A percentile compares a stretch with the other conserved stretches of the same genome.
Conservation (phyloP, 257 asterid species). For the Eucommia ulmoides region DNA sequence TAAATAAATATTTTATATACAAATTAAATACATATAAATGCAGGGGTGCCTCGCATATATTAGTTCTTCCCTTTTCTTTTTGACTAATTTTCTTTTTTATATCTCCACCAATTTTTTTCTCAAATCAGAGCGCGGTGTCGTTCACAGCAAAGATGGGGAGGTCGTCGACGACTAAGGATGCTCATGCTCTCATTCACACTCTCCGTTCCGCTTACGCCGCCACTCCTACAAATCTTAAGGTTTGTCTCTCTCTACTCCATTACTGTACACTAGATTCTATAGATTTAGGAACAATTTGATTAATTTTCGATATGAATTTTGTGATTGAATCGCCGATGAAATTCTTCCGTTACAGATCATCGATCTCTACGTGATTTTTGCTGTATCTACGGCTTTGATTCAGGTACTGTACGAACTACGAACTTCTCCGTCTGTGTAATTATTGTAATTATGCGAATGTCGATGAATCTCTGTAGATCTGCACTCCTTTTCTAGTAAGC, state of each 20-base stretch:
- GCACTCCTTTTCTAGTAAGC: too few species aligned
- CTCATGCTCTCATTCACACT: conserved; percentile 50
- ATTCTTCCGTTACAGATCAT: conserved; percentile 39
- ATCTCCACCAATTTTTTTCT: too few species aligned
- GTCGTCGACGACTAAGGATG: conserved; percentile 52
- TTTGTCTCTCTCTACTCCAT: conserved; percentile 1
- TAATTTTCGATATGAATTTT: neutral
- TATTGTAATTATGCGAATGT: too few species aligned
- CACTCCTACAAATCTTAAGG: conserved; percentile 70
- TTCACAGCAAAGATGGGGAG: conserved; percentile 35
- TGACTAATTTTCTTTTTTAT: too few species aligned
- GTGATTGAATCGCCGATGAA: neutral
- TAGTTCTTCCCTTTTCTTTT: too few species aligned
- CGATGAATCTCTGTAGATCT: too few species aligned
- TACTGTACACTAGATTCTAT: neutral
- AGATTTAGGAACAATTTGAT: neutral
- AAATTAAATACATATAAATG: too few species aligned
- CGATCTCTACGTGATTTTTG: conserved; percentile 63
- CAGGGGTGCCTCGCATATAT: too few species aligned
- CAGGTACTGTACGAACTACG: too few species aligned
- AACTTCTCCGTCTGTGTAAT: too few species aligned
- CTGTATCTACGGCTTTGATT: conserved; percentile 51
- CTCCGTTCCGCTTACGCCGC: conserved; percentile 63
- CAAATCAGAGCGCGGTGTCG: too few species aligned
- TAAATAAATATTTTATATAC: too few species aligned